phyloP scores from a whole-genome alignment of 495 filamentous ascomycete species.

The Hypoxylon fragiforme region DNA sequence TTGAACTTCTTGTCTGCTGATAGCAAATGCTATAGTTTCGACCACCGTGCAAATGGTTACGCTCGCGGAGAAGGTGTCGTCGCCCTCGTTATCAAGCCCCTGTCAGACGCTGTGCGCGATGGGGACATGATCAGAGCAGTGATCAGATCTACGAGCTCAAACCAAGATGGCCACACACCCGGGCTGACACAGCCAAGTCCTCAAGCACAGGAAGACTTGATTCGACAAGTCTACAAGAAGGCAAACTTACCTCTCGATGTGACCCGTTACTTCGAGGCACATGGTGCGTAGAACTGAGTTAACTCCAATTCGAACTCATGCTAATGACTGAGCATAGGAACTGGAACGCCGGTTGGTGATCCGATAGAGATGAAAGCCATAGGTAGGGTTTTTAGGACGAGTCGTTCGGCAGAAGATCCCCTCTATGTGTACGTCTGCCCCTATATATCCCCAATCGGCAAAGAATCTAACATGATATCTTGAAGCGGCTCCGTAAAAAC shows the following conservation, averaged over 20 bases:
- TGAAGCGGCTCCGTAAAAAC: conserved; percentile 58
- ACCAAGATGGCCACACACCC: conserved; percentile 55
- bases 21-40: conserved; percentile 58
- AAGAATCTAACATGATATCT: too few species aligned
- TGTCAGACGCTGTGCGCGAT: conserved; percentile 51
- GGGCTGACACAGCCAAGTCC: conserved; percentile 58
- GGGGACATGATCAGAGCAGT: conserved; percentile 61
- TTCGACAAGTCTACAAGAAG: conserved; percentile 49
- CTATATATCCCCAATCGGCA: too few species aligned
- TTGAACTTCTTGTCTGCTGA: conserved; percentile 43
- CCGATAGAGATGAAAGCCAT: conserved; percentile 58
- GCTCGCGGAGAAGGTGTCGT: conserved; percentile 62
- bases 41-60: conserved; percentile 63
- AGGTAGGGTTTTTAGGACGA: conserved; percentile 39
- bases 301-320: too few species aligned
- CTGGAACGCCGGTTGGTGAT: conserved; percentile 60
- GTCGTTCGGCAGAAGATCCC: conserved; percentile 32
- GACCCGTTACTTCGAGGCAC: conserved; percentile 53
- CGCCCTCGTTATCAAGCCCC: conserved; percentile 56
- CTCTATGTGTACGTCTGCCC: conserved; percentile 45
- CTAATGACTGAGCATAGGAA: conserved; percentile 36
- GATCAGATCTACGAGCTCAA: conserved; percentile 56
- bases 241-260: conserved; percentile 48
- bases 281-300: conserved; percentile 37
- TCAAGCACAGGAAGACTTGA: conserved; percentile 54